Base-by-base conservation (phyloP, 805 yeast species). In the Ogataea naganishii region DNA sequence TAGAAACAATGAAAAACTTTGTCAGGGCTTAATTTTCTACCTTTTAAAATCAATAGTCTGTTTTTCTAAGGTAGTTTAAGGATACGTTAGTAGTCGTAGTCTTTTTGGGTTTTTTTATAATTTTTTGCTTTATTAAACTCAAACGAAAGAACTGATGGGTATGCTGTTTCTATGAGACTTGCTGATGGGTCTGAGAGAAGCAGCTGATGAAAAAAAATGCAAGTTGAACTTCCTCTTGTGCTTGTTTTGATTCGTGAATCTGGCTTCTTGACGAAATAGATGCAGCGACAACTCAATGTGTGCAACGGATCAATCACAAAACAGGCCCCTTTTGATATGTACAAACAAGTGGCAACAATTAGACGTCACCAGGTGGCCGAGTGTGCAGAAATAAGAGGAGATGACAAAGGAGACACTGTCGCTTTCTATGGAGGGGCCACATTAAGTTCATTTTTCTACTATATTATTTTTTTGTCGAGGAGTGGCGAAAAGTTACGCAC, bases 231-330 rank as follows among this genome's bases (percentile, higher is more conserved):
- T n/a, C n/a, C n/a, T n/a, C n/a, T n/a, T n/a, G n/a, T n/a, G n/a
- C n/a, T n/a, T n/a, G n/a, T n/a, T n/a, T n/a, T n/a, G n/a, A n/a
- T n/a, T n/a, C n/a, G n/a, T n/a, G n/a, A n/a, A n/a, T n/a, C n/a
- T n/a, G n/a, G n/a, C n/a, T 17, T 23, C 18, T 9, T 10, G 20
- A 13, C 15, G 8, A 19, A 30, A 30, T 15, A 20, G 30, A 25
- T 18, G 43, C 46, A 41, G 36, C 46, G 35, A 30, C 46, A 41
- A 41, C 31, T 31, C 31, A 41, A 41, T 41, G 46, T 37, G 46
- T 41, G 41, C 46, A 29, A 27, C 24, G 23, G 24, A 29, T 29
- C 26, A 17, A 23, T 28, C 20, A 16, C 13, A 28, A 21, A 24
- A n/a, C n/a, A n/a, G 18, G 18, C 26, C 17, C 31, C 31, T 28